Evolutionary conservation across 352 stramenopile genomes (phyloP), one percentile per base, ranked within the genome.

Genomic region (Thraustochytrium striatum): DNA sequence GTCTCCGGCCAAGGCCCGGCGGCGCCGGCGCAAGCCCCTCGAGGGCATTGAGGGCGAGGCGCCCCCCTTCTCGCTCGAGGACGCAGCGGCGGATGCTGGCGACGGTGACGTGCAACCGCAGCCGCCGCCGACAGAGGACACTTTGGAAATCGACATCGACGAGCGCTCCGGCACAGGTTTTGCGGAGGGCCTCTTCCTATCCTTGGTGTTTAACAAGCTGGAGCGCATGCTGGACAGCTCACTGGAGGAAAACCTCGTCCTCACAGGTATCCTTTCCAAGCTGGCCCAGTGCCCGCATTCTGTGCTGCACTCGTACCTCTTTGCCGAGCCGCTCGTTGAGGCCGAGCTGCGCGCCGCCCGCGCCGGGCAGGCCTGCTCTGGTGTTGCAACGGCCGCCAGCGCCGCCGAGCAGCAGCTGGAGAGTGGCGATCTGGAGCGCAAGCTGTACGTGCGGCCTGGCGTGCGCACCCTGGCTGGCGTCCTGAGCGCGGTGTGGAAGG

Each of bases 191-290:
- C 65, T 75, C 19, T 75, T 75, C 36, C 47, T 75, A 3, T 30
- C 19, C 9, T 25, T 75, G 8, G 19, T 75, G 5, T 25, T 75
- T 7, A 75, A 75, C 47, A 75, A 75, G 36, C 39, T 75, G 7
- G 65, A 75, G 65, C 44, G 65, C 32, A 75, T 75, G 65, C 65
- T 75, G 8, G 65, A 75, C 47, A 75, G 65, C 50, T 75, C 65
- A 32, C 52, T 75, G n/a, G 41, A 75, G 52, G 65, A 75, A 25
- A 75, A 75, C 36, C 52, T 75, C 9, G n/a, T 75, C 8, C 52
- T 75, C 7, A 75, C 65, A 3, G 65, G 65, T 16, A 75, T 75
- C 52, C 39, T 75, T 7, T 30, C 65, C 3, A 58, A 75, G 39
- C 65, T 75, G n/a, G 52, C 44, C 21, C 65, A 75, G 30, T 75